These are phyloP conservation scores for Porodaedalea pini DNA, from an alignment of 1,284 basidiomycete genomes.

Conservation along the genomic window DNA sequence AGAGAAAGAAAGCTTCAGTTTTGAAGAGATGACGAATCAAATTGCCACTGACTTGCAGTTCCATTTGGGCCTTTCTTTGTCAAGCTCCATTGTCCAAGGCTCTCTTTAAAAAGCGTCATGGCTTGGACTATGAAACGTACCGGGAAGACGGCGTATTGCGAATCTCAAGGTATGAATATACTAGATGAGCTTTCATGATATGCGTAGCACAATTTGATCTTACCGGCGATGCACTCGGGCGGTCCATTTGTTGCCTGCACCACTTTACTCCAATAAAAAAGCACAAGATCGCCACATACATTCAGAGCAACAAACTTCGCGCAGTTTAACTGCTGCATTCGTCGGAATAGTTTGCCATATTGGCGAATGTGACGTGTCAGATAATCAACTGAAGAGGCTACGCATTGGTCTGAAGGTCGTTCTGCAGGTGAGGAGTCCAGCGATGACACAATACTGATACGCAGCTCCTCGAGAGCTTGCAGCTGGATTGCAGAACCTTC, in stretches of 20 bases:
- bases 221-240: slow-evolving; percentile 55
- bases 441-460: slow-evolving; percentile 39
- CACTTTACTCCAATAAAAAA: slow-evolving; percentile 77
- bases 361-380: slow-evolving; percentile 63
- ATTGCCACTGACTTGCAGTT: slow-evolving; percentile 47
- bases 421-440: slow-evolving; percentile 7
- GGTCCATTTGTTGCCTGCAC: slow-evolving; percentile 59
- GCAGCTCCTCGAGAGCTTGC: slow-evolving; percentile 48
- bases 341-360: slow-evolving; percentile 75
- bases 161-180: slow-evolving; percentile 38
- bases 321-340: slow-evolving; percentile 61
- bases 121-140: slow-evolving; percentile 82
- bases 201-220: slow-evolving; percentile 15
- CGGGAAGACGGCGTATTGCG: slow-evolving; percentile 55
- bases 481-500: slow-evolving; percentile 53
- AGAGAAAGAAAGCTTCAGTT: slow-evolving; percentile 7
- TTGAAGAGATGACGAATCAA: slow-evolving; percentile 7
- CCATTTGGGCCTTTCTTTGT: slow-evolving; percentile 58
- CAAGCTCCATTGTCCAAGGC: slow-evolving; percentile 68
- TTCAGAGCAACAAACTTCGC: slow-evolving; percentile 62
- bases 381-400: slow-evolving; percentile 43
- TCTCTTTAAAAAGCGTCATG: slow-evolving; percentile 87
- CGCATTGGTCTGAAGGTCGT: slow-evolving; percentile 27
- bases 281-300: slow-evolving; percentile 57
- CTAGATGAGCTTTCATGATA: not conserved